Evolutionary conservation across 2,329 filamentous ascomycete species (phyloP).

Genomic region (Arthroderma sp.): DNA sequence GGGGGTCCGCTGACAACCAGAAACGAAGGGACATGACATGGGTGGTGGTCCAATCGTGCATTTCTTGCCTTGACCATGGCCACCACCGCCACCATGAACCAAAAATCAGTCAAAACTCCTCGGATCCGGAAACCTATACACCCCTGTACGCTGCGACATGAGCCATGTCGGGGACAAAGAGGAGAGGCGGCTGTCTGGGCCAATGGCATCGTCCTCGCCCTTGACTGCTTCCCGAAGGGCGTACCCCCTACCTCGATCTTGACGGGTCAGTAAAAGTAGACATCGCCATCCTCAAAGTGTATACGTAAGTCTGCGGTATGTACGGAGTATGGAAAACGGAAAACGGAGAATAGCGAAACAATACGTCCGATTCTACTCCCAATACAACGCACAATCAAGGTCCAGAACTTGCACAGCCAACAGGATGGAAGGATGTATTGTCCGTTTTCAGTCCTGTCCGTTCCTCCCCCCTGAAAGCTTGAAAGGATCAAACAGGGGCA

Average conservation of each 20-base stretch:
- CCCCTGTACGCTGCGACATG: not conserved
- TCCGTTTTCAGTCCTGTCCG: not conserved
- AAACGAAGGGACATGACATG: not conserved
- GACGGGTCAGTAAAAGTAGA: not conserved
- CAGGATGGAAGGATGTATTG: not conserved
- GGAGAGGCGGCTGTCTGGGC: not conserved
- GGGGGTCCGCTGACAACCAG: not conserved
- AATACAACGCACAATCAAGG: not conserved
- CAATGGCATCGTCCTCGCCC: not conserved
- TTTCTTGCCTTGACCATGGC: not conserved
- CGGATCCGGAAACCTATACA: conserved; percentile 1
- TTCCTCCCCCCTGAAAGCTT: not conserved
- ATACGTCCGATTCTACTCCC: not conserved
- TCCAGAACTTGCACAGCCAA: not conserved
- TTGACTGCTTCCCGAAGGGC: not conserved
- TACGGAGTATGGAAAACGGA: not conserved
- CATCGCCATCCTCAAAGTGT: not conserved
- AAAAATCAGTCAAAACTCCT: conserved; percentile 4
- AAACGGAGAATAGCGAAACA: not conserved
- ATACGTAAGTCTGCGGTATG: not conserved
- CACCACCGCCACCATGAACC: not conserved
- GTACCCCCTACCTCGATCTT: not conserved
- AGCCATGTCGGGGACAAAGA: not conserved
- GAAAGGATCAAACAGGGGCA: not conserved
- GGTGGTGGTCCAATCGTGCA: not conserved